A percentile compares a stretch with the other conserved stretches of the same genome.
phyloP scores from a whole-genome alignment of 73 alveolate genomes.

The Tetrahymena borealis region DNA sequence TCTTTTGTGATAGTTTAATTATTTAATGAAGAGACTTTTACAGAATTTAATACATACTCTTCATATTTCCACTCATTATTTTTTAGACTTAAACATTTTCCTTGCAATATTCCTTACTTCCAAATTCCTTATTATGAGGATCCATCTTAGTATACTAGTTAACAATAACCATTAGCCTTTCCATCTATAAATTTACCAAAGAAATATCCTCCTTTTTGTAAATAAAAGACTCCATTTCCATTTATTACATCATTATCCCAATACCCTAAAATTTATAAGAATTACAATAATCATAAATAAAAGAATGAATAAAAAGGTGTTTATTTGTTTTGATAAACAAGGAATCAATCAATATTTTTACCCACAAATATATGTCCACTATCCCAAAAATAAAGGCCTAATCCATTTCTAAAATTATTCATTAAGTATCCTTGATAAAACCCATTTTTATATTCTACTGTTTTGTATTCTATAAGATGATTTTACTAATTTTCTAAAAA shows the following conservation, averaged over 20 bases:
- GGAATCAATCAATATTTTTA: too few relatives aligned
- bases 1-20: neutral
- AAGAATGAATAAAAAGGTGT: too few relatives aligned
- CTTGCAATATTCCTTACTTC: neutral
- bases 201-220: neutral
- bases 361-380: neutral
- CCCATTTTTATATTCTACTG: neutral
- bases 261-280: neutral
- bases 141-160: neutral
- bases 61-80: neutral
- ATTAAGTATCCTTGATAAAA: neutral
- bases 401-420: neutral
- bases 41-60: neutral
- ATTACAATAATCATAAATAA: too few relatives aligned
- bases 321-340: too few relatives aligned
- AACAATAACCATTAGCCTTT: neutral
- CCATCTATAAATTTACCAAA: neutral
- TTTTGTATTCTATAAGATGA: neutral
- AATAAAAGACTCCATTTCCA: neutral
- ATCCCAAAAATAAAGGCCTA: neutral
- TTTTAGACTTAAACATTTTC: neutral
- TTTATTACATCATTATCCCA: neutral
- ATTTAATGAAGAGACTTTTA: neutral
- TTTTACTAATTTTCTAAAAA: neutral
- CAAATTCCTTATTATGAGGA: neutral